Evolutionary conservation across 2,329 filamentous ascomycete genomes (phyloP).

Genomic region (Nothomitra cinnamomea): DNA sequence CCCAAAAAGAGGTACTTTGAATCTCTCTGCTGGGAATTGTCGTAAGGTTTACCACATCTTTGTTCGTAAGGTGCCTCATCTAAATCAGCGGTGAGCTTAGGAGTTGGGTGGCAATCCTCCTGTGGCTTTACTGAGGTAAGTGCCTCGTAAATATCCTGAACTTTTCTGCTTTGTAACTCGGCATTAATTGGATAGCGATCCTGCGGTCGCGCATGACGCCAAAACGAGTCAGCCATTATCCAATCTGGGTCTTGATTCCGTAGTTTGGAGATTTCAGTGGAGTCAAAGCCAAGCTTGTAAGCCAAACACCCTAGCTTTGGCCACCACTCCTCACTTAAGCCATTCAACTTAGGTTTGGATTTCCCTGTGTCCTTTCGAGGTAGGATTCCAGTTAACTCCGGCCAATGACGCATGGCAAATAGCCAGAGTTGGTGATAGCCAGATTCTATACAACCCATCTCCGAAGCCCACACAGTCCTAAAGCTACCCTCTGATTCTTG

Average conservation of each 20-base stretch:
- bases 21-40: too few species aligned
- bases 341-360: background rate
- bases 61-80: too few species aligned
- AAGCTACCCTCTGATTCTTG: background rate
- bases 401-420: background rate
- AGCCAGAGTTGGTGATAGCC: background rate
- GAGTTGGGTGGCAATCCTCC: too few species aligned
- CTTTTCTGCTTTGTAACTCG: too few species aligned
- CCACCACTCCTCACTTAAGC: background rate
- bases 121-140: too few species aligned
- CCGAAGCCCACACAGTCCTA: background rate
- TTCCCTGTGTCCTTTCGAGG: background rate
- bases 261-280: background rate
- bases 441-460: background rate
- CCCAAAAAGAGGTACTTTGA: too few species aligned
- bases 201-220: too few species aligned
- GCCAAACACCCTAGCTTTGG: background rate
- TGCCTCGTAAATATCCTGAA: too few species aligned
- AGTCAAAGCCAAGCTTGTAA: background rate
- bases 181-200: too few species aligned
- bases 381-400: background rate
- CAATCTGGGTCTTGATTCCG: background rate
- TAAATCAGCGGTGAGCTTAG: too few species aligned
- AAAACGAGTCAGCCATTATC: background rate
- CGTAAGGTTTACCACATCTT: too few species aligned